Evolutionary conservation across 2,329 filamentous ascomycete species (phyloP), one percentile per base, ranked within the genome.

Genomic region (Anthostomella pinea): DNA sequence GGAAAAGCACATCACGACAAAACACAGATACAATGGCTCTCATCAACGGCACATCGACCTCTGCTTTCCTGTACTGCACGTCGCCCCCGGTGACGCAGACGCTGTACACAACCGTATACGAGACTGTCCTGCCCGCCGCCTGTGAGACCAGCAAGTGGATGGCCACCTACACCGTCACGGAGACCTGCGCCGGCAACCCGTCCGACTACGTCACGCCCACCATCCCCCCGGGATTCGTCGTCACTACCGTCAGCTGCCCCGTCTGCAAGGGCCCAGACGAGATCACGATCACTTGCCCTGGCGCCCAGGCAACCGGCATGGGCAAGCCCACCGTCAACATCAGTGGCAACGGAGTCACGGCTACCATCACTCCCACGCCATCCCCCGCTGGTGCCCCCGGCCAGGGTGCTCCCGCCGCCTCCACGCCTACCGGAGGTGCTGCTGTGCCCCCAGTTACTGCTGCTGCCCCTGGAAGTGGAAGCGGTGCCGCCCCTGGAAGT

Each of bases 151-250:
- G 57, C 43, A 39, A 47, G 30, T 67, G 66, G 65, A 38, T 57
- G 23, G 64, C 66, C 21, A 64, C 62, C 20, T 69, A 68, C 55
- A 69, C 64, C 33, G 47, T 69, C 48, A 52, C 49, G 7, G 58
- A 67, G 51, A 57, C 56, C 18, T 62, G 60, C 48, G 41, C 49
- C 9, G 63, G 62, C 33, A 46, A 53, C 39, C 51, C 49, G 29
- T 41, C 45, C 33, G 41, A 49, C 33, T 63, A 58, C 45, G 49
- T 51, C 9, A 52, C 54, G 15, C 51, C 54, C 2, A 38, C 46
- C 9, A 48, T 60, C n/a, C 64, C 63, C 15, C 61, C 62, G 2
- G 61, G 62, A 40, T 66, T 66, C 48, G 57, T 60, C 41, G 57
- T 60, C 41, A 63, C 61, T 35, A 62, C 59, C 15, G 59, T 67